Evolutionary conservation across 345 rosid species (phyloP).

Genomic region (Sisymbrium irio): DNA sequence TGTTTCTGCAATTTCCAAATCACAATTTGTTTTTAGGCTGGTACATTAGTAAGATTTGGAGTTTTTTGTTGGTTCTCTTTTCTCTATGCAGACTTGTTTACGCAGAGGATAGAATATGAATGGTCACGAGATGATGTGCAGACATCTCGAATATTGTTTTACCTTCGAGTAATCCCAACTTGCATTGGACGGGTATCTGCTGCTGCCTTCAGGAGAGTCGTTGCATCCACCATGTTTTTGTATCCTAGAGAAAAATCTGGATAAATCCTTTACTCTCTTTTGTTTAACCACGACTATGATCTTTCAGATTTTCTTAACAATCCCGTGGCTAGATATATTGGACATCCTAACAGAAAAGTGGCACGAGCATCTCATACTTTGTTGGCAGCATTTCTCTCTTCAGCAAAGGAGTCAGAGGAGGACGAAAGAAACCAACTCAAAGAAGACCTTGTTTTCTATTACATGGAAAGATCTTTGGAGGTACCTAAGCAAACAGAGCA

Average conservation of each 20-base stretch:
- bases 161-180: constrained; percentile 82
- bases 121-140: constrained; percentile 95
- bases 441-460: constrained; percentile 84
- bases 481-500: constrained; percentile 38
- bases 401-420: constrained; percentile 53
- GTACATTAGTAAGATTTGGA: constrained; percentile 2
- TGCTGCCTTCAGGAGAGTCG: constrained; percentile 52
- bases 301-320: constrained; percentile 45
- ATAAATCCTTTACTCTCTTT: background rate
- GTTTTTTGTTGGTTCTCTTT: background rate
- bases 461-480: constrained; percentile 78
- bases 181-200: constrained; percentile 69
- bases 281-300: background rate
- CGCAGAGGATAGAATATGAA: constrained; percentile 46
- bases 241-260: constrained; percentile 49
- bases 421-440: constrained; percentile 55
- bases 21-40: background rate
- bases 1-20: constrained; percentile 4
- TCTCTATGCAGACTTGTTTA: constrained; percentile 26
- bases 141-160: constrained; percentile 86
- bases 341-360: constrained; percentile 79
- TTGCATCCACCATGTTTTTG: constrained; percentile 89
- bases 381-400: constrained; percentile 72
- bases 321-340: constrained; percentile 60
- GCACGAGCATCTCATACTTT: constrained; percentile 78